Base-by-base conservation (phyloP, 345 rosid genomes). In the Boechera retrofracta region DNA sequence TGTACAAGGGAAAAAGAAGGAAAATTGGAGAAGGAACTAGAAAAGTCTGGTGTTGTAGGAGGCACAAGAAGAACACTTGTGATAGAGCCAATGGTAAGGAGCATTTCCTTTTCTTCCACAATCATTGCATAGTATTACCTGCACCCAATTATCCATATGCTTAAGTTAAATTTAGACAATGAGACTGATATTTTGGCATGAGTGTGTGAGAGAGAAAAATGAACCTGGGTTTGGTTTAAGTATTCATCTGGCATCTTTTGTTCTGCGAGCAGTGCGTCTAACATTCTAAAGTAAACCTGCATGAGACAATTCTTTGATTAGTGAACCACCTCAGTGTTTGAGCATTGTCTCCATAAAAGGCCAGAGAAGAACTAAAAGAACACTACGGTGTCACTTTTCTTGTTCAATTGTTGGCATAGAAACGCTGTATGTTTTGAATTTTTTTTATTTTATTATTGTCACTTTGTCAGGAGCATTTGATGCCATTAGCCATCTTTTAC, bases 261-360 rank as follows among this genome's bases (percentile, higher is more conserved):
- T 83, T 91, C 91, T 0, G 83, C 87, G 80, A 89, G 75, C 67
- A 91, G 57, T 36, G 95, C 87, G 55, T 93, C 93, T 79, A 93
- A 79, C 97, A 93, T 86, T 72, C 85, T 77, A 66, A 91, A 93
- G 73, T 87, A 93, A 58, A 87, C 97, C 94, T 93, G 82, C 59
- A 61, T n/a, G 33, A 73, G 39, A 80, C 12, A 8, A 18, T 15
- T 68, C 60, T 53, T 18, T 59, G 57, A 36, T 18, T 38, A 56
- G 57, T 33, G 70, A 47, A 60, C 15, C 61, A 29, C 32, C 59
- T 52, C 6, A 59, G 42, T 18, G 39, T 55, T 41, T 42, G 49
- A 32, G 38, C 48, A 45, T 42, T 45, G 35, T 53, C 58, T 26
- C 39, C 7, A 26, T 21, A n/a, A 73, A 52, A 10, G 47, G n/a